Evolutionary conservation across 2,329 filamentous ascomycete genomes (phyloP), one percentile per base, ranked within the genome.

Genomic region (Colletotrichum brevisporum): DNA sequence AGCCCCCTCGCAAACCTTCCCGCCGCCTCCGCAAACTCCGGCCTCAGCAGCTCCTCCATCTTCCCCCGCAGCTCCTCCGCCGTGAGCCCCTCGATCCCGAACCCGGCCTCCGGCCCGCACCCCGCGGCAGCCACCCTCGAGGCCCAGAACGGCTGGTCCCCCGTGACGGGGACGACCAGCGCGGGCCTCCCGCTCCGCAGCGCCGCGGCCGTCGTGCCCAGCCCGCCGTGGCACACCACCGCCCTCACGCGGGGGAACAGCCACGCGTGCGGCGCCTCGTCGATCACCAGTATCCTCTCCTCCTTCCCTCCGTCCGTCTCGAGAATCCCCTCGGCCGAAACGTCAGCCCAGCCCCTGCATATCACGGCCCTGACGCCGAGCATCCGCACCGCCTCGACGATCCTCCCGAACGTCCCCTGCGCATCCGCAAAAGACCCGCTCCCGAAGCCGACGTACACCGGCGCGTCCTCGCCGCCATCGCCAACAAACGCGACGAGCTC

Each of bases 371-470:
- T 50, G 15, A 62, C 51, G 2, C 67, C 67, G 3, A 51, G 18
- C 63, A 52, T 47, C 41, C 36, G 24, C 31, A 41, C 18, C 24
- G 39, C 67, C 16, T 53, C 56, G 6, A 67, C 41, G 0, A 69
- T 53, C 1, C 15, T 41, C 27, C 50, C 47, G 16, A 67, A 69
- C 3, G 59, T 47, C 2, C 21, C 47, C 45, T 26, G 24, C 50
- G 67, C 45, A 50, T 61, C 24, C 31, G 55, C 57, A 4, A 78
- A 77, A 1, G 75, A 70, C 62, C 79, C 79, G 41, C 77, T 79
- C 15, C 78, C 78, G 60, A 79, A 79, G 8, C 78, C 78, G 63
- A 79, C 75, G 67, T 79, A 79, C 21, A 79, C 71, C n/a, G 76
- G 48, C 13, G 74, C 71, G 16, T 74, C 73, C 5, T 72, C 72